These are phyloP conservation scores for Pseudoneurospora amorphoporcata DNA, from an alignment of 495 filamentous ascomycete genomes.

Conservation along the genomic window DNA sequence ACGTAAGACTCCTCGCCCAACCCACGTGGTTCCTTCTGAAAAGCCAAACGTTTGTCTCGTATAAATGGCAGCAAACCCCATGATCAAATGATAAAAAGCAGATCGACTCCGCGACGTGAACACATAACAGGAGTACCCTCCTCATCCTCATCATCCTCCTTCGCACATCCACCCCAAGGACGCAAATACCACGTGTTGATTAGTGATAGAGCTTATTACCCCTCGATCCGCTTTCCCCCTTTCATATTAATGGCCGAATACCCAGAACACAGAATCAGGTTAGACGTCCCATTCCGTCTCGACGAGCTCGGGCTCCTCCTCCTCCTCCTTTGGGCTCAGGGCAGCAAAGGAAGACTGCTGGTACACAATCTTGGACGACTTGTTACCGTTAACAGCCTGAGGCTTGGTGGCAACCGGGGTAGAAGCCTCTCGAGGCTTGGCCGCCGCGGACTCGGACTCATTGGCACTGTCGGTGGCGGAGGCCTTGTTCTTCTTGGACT, in stretches of 20 bases:
- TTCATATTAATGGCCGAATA: not conserved
- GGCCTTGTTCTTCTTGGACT: slow-evolving; percentile 34
- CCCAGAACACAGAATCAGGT: not conserved
- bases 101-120: not conserved
- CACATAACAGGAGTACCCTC: not conserved
- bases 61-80: not conserved
- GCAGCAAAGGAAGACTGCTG: slow-evolving; percentile 41
- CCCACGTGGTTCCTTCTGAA: not conserved
- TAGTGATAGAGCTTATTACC: not conserved
- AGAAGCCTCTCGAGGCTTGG: slow-evolving; percentile 4
- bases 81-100: not conserved
- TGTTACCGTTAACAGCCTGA: slow-evolving; percentile 12
- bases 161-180: not conserved
- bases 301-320: slow-evolving; percentile 19
- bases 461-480: slow-evolving; percentile 16
- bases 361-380: slow-evolving; percentile 22
- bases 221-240: not conserved
- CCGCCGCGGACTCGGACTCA: slow-evolving; percentile 16
- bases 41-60: not conserved
- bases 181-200: not conserved
- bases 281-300: slow-evolving; percentile 43
- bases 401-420: slow-evolving; percentile 15
- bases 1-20: slow-evolving; percentile 18
- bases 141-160: not conserved
- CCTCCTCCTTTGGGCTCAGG: slow-evolving; percentile 30